A percentile compares a stretch with the other conserved stretches of the same genome.
Conservation (phyloP, 2,329 filamentous ascomycete genomes). For the Claviceps lovelessii region DNA sequence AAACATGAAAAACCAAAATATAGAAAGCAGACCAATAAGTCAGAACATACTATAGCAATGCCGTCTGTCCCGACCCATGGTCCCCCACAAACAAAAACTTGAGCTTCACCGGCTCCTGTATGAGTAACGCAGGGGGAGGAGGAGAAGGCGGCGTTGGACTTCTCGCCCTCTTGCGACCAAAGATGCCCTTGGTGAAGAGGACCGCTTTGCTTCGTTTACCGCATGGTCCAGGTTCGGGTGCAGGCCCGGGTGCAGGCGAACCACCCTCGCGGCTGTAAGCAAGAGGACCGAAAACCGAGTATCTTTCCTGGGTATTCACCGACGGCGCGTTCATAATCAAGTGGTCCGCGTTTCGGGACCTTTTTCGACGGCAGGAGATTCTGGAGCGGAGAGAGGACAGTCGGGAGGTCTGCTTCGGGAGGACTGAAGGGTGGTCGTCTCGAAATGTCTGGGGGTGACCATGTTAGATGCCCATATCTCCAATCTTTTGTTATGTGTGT, state of each 20-base stretch:
- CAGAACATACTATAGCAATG: constrained; percentile 22
- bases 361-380: not conserved
- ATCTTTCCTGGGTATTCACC: not conserved
- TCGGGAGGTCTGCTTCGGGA: not conserved
- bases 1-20: too few relatives aligned
- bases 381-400: not conserved
- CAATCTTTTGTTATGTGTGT: too few relatives aligned
- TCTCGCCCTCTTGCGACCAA: constrained; percentile 10
- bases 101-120: constrained; percentile 9
- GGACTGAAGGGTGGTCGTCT: not conserved
- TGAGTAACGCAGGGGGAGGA: not conserved
- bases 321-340: too few relatives aligned
- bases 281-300: not conserved
- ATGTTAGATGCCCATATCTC: not conserved
- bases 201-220: not conserved
- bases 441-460: not conserved
- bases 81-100: constrained; percentile 25
- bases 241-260: not conserved
- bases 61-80: constrained; percentile 20
- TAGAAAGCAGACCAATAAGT: not conserved
- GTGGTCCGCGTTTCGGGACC: not conserved
- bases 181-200: not conserved
- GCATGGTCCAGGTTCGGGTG: too few relatives aligned
- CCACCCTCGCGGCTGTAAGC: too few relatives aligned
- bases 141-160: constrained; percentile 5